These are phyloP conservation scores for Globisporangium emineosum DNA, from an alignment of 352 stramenopile species.

Conservation along the genomic window DNA sequence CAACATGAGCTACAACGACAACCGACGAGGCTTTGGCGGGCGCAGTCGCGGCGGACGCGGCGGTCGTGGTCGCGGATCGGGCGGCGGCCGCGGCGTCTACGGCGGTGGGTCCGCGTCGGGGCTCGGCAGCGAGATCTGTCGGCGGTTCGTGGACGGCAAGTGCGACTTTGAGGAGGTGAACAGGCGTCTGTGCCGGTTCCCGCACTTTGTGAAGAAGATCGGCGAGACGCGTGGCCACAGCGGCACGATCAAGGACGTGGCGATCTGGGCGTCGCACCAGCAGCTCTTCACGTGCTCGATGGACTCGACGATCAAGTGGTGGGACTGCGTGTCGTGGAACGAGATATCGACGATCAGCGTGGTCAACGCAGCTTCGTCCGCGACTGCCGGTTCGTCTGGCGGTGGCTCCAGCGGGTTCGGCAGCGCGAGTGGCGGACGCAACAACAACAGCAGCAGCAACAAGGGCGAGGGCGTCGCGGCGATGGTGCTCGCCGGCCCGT, in stretches of 20 bases:
- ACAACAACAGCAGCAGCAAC: constrained; percentile 19
- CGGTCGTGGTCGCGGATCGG: constrained; percentile 31
- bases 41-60: constrained; percentile 41
- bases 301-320: constrained; percentile 78
- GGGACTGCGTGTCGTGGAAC: constrained; percentile 79
- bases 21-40: constrained; percentile 56
- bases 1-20: constrained; percentile 65
- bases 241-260: constrained; percentile 72
- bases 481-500: constrained; percentile 69
- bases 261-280: constrained; percentile 66
- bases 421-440: constrained; percentile 11
- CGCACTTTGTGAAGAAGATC: constrained; percentile 84
- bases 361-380: constrained; percentile 22
- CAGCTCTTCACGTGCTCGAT: constrained; percentile 74
- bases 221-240: constrained; percentile 73
- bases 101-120: constrained; percentile 30
- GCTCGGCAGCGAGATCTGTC: constrained; percentile 56
- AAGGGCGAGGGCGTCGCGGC: constrained; percentile 56
- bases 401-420: constrained; percentile 14
- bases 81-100: constrained; percentile 32
- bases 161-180: constrained; percentile 49
- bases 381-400: neutral
- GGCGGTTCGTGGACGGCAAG: constrained; percentile 61
- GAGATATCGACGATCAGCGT: constrained; percentile 77
- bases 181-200: constrained; percentile 65